phyloP scores from a whole-genome alignment of 352 stramenopile species.

The Vaucheria bursata region DNA sequence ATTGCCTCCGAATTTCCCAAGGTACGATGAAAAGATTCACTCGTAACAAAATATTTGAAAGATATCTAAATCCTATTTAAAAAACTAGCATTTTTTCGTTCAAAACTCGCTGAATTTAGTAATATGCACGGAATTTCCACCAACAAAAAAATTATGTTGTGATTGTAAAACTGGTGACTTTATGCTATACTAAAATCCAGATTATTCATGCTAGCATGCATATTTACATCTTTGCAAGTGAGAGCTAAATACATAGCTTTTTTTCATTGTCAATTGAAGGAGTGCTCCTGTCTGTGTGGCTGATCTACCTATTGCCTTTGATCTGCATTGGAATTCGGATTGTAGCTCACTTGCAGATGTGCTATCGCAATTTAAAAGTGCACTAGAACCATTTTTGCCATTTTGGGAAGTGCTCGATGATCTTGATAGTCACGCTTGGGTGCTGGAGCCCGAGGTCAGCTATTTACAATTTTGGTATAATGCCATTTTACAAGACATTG shows the following conservation, averaged over 20 bases:
- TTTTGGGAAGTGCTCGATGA: conserved; percentile 42
- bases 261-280: neutral
- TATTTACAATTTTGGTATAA: too few relatives aligned
- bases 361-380: conserved; percentile 27
- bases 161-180: neutral
- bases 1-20: conserved; percentile 26
- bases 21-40: conserved; percentile 24
- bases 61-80: neutral
- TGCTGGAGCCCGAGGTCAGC: conserved; percentile 31
- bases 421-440: conserved; percentile 34
- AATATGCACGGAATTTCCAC: neutral
- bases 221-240: neutral
- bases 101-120: neutral
- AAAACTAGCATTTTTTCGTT: neutral
- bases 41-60: too few relatives aligned
- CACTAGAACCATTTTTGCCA: conserved; percentile 25
- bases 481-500: too few relatives aligned
- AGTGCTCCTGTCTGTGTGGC: neutral
- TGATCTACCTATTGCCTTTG: neutral
- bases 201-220: neutral
- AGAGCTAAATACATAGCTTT: neutral
- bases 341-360: conserved; percentile 29
- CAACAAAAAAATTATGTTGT: neutral
- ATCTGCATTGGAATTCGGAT: conserved; percentile 13
- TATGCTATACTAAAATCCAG: neutral